These are phyloP conservation scores for Tuber umbilicatum DNA, from an alignment of 495 filamentous ascomycete species.

Conservation along the genomic window DNA sequence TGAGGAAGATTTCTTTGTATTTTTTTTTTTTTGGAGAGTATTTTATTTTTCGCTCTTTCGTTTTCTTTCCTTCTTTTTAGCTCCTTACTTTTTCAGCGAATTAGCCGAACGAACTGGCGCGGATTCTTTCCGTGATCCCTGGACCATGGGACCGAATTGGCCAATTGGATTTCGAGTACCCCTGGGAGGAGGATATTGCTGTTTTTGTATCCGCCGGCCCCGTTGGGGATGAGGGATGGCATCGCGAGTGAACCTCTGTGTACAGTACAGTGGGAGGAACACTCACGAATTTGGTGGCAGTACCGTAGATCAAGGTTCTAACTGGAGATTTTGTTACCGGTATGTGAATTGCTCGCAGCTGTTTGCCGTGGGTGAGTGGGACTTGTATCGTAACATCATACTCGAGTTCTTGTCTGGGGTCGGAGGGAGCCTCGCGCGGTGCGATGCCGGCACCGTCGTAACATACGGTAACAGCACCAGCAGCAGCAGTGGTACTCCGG, in stretches of 20 bases:
- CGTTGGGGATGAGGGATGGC: constrained; percentile 8
- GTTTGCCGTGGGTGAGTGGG: not conserved
- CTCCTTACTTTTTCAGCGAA: constrained; percentile 12
- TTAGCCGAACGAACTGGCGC: constrained; percentile 22
- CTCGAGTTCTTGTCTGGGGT: not conserved
- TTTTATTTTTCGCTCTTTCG: not conserved
- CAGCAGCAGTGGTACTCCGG: constrained; percentile 11
- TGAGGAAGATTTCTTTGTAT: not conserved
- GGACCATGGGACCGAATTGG: constrained; percentile 4
- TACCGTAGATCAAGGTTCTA: not conserved
- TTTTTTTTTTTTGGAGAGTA: not conserved
- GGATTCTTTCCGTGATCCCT: not conserved
- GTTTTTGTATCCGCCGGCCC: not conserved
- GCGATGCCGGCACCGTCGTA: not conserved
- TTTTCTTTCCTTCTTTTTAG: not conserved
- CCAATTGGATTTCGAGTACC: constrained; percentile 18
- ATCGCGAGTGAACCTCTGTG: not conserved
- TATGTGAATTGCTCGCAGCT: not conserved
- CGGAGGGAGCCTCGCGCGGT: not conserved
- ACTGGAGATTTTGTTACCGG: not conserved
- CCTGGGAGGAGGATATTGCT: constrained; percentile 11
- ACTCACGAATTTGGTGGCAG: no score
- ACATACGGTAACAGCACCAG: not conserved
- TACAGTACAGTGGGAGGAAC: no score
- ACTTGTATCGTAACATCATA: no score